Base-by-base conservation (phyloP, 306 rosid species). In the Ochetophila trinervis region DNA sequence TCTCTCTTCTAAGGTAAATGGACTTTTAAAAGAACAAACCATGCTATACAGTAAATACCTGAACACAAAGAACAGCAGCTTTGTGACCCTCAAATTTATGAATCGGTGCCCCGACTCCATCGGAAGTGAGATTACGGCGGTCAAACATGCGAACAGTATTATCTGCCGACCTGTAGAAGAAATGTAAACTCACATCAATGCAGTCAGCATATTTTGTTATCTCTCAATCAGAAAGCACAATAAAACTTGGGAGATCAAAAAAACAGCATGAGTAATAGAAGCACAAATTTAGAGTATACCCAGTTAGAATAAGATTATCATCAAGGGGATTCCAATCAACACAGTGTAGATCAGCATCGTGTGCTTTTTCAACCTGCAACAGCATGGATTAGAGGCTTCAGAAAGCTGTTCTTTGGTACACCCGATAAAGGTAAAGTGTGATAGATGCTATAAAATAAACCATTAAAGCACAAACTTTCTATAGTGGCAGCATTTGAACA, bases 241-340 rank as follows among this genome's bases (percentile, higher is more conserved):
- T 6, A 8, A 34, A 56, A 63, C 62, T 18, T 34, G 37, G 64
- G 44, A 42, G 54, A 47, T 65, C 56, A 6, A 63, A 17, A 60
- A 48, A 65, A 30, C 36, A 14, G 35, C 34, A 65, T 76, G 7
- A 42, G 48, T 21, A 22, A 65, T 6, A 69, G 52, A 52, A 75
- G 18, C 27, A 65, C 55, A 48, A 70, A 19, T 54, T 59, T 18
- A 64, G 42, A 68, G 53, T 71, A 58, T 87, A 90, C 97, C 97
- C 97, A 54, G 97, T 91, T 27, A 91, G 79, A 77, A 91, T 88
- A 77, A 84, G 85, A 82, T 90, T 94, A 71, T 83, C 87, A 77
- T 90, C 87, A 75, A 86, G 96, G 51, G 97, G 99, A 78, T 87
- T 94, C 99, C 99, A 94, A 82, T 94, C 99, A 78, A 94, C 99